These are phyloP conservation scores for Xylariaceae sp. DNA, from an alignment of 2,329 filamentous ascomycete genomes.

Conservation along the genomic window DNA sequence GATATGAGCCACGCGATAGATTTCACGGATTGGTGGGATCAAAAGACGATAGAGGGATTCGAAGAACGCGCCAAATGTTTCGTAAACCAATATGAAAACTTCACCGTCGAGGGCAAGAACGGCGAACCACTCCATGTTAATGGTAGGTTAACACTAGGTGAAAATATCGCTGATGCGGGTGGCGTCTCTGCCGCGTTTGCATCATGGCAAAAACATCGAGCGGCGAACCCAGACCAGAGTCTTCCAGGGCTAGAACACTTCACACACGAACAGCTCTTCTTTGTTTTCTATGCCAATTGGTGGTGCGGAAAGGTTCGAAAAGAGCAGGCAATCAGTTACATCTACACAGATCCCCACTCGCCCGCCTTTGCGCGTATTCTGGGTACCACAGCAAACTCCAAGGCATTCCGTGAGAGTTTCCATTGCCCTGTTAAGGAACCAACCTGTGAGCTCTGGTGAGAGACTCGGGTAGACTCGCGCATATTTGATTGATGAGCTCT, in stretches of 20 bases:
- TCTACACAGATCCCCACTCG: constrained; percentile 63
- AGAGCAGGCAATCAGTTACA: constrained; percentile 51
- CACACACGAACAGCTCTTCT: constrained; percentile 61
- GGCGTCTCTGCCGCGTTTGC: constrained; percentile 57
- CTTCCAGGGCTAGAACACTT: constrained; percentile 56
- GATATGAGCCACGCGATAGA: constrained; percentile 25
- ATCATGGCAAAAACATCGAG: constrained; percentile 56
- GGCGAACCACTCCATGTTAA: constrained; percentile 56
- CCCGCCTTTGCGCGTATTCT: constrained; percentile 58
- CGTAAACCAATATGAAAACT: constrained; percentile 57
- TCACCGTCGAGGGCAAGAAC: constrained; percentile 51
- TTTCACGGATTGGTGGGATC: constrained; percentile 63
- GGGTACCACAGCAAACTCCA: constrained; percentile 64
- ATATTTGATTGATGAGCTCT: too few species aligned
- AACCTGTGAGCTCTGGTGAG: constrained; percentile 65
- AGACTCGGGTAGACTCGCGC: neutral
- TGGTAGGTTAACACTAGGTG: constrained; percentile 57
- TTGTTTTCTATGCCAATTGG: constrained; percentile 56
- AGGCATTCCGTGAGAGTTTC: constrained; percentile 65
- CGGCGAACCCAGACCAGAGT: constrained; percentile 43
- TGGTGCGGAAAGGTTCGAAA: constrained; percentile 65
- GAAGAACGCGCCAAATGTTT: constrained; percentile 57
- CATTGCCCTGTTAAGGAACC: constrained; percentile 62
- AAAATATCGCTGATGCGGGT: constrained; percentile 64
- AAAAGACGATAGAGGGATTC: constrained; percentile 54